Evolutionary conservation across 192 early-diverging fungal genomes (phyloP).

Genomic region (Funneliformis mosseae): DNA sequence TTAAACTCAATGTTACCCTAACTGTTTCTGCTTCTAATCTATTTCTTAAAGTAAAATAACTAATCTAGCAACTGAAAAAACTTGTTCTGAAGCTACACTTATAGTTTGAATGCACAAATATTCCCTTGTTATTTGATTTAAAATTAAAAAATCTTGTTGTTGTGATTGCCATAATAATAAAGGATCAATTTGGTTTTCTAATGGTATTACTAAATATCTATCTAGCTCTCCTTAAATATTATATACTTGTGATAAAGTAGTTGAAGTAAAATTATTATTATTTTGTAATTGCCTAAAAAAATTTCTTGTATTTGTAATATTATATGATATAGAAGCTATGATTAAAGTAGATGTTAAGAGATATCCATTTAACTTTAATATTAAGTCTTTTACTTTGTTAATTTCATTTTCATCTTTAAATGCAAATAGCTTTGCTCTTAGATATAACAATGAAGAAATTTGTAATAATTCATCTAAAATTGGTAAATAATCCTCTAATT

Average conservation of each 20-base stretch:
- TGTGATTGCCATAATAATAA: not conserved
- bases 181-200: not conserved
- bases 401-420: not conserved
- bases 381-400: too few relatives aligned
- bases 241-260: too few relatives aligned
- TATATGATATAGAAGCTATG: too few relatives aligned
- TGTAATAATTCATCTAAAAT: too few relatives aligned
- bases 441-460: too few relatives aligned
- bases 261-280: too few relatives aligned
- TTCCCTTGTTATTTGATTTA: not conserved
- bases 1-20: slow-evolving; percentile 2
- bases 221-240: not conserved
- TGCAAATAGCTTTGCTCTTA: too few relatives aligned
- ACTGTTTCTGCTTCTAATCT: not conserved
- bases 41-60: not conserved
- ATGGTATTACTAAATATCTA: not conserved
- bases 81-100: slow-evolving; percentile 17
- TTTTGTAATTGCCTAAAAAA: too few relatives aligned
- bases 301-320: too few relatives aligned
- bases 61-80: not conserved
- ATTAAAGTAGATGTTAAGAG: too few relatives aligned
- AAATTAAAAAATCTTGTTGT: not conserved
- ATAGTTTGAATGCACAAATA: not conserved
- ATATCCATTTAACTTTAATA: too few relatives aligned
- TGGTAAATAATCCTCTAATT: too few relatives aligned